Percentiles rank a stretch among this genome's conserved stretches.
Evolutionary conservation across 257 asterid genomes (phyloP).

Genomic region (Ilex asprella): DNA sequence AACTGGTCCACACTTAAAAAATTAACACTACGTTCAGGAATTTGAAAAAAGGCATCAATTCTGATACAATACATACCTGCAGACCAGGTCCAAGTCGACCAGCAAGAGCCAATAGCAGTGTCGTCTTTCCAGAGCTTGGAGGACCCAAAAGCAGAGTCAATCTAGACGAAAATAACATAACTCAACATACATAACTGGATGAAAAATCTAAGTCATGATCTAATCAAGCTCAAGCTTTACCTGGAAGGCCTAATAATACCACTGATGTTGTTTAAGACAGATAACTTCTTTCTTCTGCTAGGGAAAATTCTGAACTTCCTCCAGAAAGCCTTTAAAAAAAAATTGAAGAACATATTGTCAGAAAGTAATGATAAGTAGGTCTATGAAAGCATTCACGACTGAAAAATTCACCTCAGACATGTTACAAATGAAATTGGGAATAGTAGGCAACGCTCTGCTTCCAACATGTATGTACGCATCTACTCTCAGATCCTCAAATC

Average conservation of each 20-base stretch:
- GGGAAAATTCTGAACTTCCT: conserved; percentile 53
- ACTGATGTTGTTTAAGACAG: conserved; percentile 48
- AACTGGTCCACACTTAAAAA: too few relatives aligned
- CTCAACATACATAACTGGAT: too few relatives aligned
- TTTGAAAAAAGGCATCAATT: too few relatives aligned
- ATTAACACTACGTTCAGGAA: too few relatives aligned
- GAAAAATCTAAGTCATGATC: not conserved
- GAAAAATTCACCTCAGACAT: conserved; percentile 53
- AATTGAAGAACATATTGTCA: conserved; percentile 10
- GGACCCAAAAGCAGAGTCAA: conserved; percentile 79
- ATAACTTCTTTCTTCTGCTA: conserved; percentile 39
- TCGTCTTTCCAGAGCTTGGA: conserved; percentile 85
- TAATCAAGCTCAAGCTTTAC: conserved; percentile 16
- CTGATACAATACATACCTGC: conserved; percentile 30
- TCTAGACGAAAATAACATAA: conserved; percentile 22
- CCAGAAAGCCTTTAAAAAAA: conserved; percentile 36
- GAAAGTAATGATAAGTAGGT: conserved; percentile 5
- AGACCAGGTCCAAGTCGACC: conserved; percentile 54
- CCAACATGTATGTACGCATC: conserved; percentile 65
- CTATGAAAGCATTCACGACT: conserved; percentile 2
- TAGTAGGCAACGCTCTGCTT: conserved; percentile 68
- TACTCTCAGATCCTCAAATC: conserved; percentile 56
- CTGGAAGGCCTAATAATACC: conserved; percentile 63
- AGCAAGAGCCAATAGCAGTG: conserved; percentile 78
- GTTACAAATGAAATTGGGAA: conserved; percentile 61